Evolutionary conservation across 1,139 yeast species (phyloP).

Genomic region (Candida dubliniensis): DNA sequence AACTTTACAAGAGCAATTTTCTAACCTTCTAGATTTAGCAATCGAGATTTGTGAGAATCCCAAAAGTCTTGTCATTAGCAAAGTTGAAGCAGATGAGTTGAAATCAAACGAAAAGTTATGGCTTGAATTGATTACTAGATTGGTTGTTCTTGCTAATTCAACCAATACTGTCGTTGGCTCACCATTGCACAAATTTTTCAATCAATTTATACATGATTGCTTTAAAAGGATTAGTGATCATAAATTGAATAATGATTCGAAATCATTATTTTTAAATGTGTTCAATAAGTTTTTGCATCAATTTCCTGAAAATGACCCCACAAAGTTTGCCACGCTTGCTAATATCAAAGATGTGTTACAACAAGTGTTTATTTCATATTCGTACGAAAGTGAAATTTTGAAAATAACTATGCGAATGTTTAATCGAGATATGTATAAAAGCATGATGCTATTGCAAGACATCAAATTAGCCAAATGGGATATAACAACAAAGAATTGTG

Average conservation of each 20-base stretch:
- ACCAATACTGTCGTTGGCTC: slow-evolving; percentile 12
- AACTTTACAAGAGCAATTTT: slow-evolving; percentile 18
- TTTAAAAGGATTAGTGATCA: slow-evolving; percentile 51
- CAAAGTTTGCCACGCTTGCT: slow-evolving; percentile 40
- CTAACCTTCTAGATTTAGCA: slow-evolving; percentile 34
- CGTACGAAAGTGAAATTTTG: slow-evolving; percentile 61
- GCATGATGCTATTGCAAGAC: slow-evolving; percentile 38
- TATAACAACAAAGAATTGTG: slow-evolving; percentile 55
- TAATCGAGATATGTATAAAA: slow-evolving; percentile 52
- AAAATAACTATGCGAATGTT: slow-evolving; percentile 54
- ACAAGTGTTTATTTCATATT: slow-evolving; percentile 64
- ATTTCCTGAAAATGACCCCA: slow-evolving; percentile 16
- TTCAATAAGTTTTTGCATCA: slow-evolving; percentile 46
- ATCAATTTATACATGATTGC: slow-evolving; percentile 49
- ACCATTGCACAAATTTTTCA: slow-evolving; percentile 29
- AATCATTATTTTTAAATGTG: slow-evolving; percentile 46
- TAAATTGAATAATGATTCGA: slow-evolving; percentile 29
- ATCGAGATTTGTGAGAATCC: slow-evolving; percentile 34
- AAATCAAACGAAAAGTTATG: slow-evolving; percentile 38
- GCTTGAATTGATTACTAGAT: slow-evolving; percentile 34
- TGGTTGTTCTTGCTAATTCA: slow-evolving; percentile 21
- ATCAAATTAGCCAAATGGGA: slow-evolving; percentile 61
- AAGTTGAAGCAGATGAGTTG: slow-evolving; percentile 18
- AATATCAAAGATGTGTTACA: slow-evolving; percentile 62
- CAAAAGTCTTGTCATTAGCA: slow-evolving; percentile 12